These are phyloP conservation scores for Leccinum broughii DNA, from an alignment of 768 basidiomycete genomes.

Conservation along the genomic window DNA sequence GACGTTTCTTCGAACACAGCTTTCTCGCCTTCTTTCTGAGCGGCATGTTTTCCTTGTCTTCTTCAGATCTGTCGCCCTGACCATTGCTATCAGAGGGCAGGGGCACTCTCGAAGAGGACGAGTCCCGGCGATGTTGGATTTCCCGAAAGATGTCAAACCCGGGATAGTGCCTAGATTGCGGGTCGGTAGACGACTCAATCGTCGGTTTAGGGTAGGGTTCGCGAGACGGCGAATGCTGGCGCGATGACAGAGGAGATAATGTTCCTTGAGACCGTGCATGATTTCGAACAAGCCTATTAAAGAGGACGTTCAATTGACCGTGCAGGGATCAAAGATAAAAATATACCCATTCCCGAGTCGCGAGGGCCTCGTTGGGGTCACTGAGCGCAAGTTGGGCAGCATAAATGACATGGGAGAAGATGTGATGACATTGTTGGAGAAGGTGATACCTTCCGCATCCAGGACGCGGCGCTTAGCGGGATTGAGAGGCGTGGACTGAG, in stretches of 20 bases:
- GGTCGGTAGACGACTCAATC: constrained; percentile 44
- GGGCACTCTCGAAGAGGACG: constrained; percentile 1
- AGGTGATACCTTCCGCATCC: constrained; percentile 50
- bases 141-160: constrained; percentile 64
- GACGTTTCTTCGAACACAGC: constrained; percentile 28
- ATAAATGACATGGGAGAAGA: constrained; percentile 34
- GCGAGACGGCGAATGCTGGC: constrained; percentile 13
- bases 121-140: constrained; percentile 16
- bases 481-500: constrained; percentile 47
- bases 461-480: constrained; percentile 72
- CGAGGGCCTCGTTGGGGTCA: constrained; percentile 37
- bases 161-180: constrained; percentile 64
- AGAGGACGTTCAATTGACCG: constrained; percentile 34
- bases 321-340: constrained; percentile 26
- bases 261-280: constrained; percentile 8
- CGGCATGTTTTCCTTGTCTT: constrained; percentile 62
- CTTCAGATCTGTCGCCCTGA: constrained; percentile 25
- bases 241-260: constrained; percentile 14
- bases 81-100: constrained; percentile 3
- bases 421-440: constrained; percentile 27
- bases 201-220: constrained; percentile 33
- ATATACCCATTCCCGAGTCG: constrained; percentile 32
- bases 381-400: constrained; percentile 17
- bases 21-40: constrained; percentile 51
- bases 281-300: constrained; percentile 16